Evolutionary conservation across 495 filamentous ascomycete genomes (phyloP).

Genomic region (Penicillium longicatenatum): DNA sequence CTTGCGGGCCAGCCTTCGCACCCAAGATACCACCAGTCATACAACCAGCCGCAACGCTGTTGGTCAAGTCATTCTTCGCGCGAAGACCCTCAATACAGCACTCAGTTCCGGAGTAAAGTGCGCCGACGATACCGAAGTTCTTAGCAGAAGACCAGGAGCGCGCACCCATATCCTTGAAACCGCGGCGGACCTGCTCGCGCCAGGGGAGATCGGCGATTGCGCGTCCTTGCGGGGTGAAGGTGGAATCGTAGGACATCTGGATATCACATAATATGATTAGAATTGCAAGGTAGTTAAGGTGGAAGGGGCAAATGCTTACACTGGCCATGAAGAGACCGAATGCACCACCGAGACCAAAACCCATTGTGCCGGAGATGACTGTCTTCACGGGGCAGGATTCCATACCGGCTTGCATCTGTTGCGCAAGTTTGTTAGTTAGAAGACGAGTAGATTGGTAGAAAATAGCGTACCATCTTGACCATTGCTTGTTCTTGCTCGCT

Average conservation of each 20-base stretch:
- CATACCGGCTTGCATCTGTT: conserved; percentile 77
- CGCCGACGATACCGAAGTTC: conserved; percentile 92
- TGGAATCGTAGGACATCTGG: conserved; percentile 91
- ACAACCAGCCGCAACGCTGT: conserved; percentile 86
- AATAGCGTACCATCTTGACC: conserved; percentile 50
- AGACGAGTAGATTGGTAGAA: conserved; percentile 25
- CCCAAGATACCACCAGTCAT: conserved; percentile 88
- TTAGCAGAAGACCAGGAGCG: conserved; percentile 84
- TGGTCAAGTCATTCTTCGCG: conserved; percentile 91
- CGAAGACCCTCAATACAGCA: conserved; percentile 90
- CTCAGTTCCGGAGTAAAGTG: conserved; percentile 88
- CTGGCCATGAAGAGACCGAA: conserved; percentile 96
- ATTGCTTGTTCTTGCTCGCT: conserved; percentile 55
- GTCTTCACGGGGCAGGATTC: conserved; percentile 88
- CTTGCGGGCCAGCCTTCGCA: conserved; percentile 84
- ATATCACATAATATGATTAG: conserved; percentile 8
- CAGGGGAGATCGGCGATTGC: conserved; percentile 73
- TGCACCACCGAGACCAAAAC: conserved; percentile 87
- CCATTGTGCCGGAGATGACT: conserved; percentile 78
- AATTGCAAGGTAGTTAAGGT: neutral
- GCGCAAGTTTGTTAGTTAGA: conserved; percentile 3
- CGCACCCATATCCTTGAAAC: conserved; percentile 91
- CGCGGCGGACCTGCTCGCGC: conserved; percentile 74
- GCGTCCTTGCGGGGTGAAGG: conserved; percentile 63
- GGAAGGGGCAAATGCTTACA: conserved; percentile 53